Conservation (phyloP, 371 early-diverging fungal species). For the Zopfochytrium polystomum region DNA sequence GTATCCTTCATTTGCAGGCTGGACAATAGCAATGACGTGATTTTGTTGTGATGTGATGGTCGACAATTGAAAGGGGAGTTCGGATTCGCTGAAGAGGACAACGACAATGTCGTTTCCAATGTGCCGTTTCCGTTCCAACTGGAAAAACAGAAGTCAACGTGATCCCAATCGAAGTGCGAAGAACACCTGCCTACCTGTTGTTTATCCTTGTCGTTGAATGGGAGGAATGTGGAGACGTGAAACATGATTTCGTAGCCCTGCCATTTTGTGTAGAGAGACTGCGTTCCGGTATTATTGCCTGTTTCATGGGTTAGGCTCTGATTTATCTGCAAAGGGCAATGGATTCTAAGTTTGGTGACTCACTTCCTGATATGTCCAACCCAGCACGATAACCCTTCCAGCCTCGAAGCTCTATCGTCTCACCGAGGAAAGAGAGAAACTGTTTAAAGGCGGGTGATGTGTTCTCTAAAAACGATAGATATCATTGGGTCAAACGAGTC, state of each 20-base stretch:
- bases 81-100: slow-evolving; percentile 50
- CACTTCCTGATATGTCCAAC: slow-evolving; percentile 69
- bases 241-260: slow-evolving; percentile 83
- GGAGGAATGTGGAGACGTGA: slow-evolving; percentile 78
- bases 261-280: slow-evolving; percentile 71
- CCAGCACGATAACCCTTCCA: slow-evolving; percentile 81
- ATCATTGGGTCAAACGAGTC: too few species aligned
- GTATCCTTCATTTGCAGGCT: slow-evolving; percentile 39
- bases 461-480: slow-evolving; percentile 27
- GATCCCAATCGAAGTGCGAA: background rate
- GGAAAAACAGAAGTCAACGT: background rate
- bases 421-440: slow-evolving; percentile 69
- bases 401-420: slow-evolving; percentile 64
- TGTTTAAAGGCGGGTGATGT: slow-evolving; percentile 58
- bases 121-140: slow-evolving; percentile 76
- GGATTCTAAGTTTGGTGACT: too few species aligned
- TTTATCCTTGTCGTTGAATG: slow-evolving; percentile 61
- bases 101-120: slow-evolving; percentile 76
- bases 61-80: slow-evolving; percentile 40
- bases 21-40: slow-evolving; percentile 49
- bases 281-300: slow-evolving; percentile 68
- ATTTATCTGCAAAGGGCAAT: too few species aligned
- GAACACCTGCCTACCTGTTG: slow-evolving; percentile 54
- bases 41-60: slow-evolving; percentile 53
- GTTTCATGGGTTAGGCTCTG: slow-evolving; percentile 2